Base-by-base conservation (phyloP, 2,329 filamentous ascomycete species). In the Periglandula ipomoeae region DNA sequence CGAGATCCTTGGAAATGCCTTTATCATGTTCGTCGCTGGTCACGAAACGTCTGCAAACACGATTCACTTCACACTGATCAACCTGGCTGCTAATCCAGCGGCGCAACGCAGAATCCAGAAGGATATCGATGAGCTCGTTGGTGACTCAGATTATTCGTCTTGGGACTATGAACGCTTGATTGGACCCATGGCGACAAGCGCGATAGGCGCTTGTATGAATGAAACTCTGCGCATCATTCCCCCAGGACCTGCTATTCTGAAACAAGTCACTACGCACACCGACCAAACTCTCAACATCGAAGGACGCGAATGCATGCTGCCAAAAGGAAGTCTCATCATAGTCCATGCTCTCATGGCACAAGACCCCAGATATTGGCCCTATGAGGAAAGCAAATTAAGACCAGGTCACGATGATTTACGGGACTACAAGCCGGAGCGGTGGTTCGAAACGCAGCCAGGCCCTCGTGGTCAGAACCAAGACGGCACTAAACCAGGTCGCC, bases 31-130 rank as follows among this genome's bases (percentile, higher is more conserved):
- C 52, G 71, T 90, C 1, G 87, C 87, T 0, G 87, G 87, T 11
- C 86, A 93, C 64, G 87, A 93, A 65, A 90, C 87, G 1, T 85
- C 85, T 2, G 86, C 86, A 43, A 88, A 87, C 63, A 76, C 79
- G 4, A 71, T 89, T 35, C 84, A 90, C 65, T 89, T 87, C 61
- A 74, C 81, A 2, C 65, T 89, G 4, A 61, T 88, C 32, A 75
- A 81, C 56, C 74, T 91, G 5, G 87, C 86, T 13, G 76, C 80
- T 56, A 75, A 83, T 56, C 79, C 79, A 5, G 65, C 70, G 1
- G 76, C 76, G 1, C 87, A 93, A 59, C 74, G 77, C 22, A 71
- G 71, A 6, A 65, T 91, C 3, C 87, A 91, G 56, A 68, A 72
- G 40, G 86, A 89, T 52, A 66, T 93, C 23, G 82, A 89, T 60